Base-by-base conservation (phyloP, 768 basidiomycete genomes). In the Xerocomellus chrysenteron region DNA sequence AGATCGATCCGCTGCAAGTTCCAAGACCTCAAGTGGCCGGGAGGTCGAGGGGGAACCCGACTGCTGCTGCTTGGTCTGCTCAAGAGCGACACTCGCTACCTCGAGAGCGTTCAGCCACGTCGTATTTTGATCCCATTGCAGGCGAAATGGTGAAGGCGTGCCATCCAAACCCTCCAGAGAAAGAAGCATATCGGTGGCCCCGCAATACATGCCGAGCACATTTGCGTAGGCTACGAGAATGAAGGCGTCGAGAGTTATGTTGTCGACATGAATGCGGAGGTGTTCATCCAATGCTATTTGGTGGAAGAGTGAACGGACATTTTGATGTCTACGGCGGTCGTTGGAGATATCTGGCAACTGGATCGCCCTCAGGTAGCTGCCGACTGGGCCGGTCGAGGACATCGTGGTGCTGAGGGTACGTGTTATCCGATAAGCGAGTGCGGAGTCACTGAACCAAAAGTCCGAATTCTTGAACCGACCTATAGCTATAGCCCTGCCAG, bases 141-240 rank as follows among this genome's bases (percentile, higher is more conserved):
- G 33, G 5, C 56, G 66, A 52, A 60, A 48, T 32, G 61, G 58
- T 14, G 47, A 41, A 26, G 49, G 39, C 28, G 21, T 14, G 41
- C 13, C 49, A 39, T 54, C 47, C 16, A 54, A 48, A 36, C 47
- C 7, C 33, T 54, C 47, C 41, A 65, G 32, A 13, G 69, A 59
- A 19, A 68, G 21, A 26, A 71, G 57, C 2, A 68, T 51, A 51
- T 68, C 66, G 0, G 53, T 55, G 16, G 33, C 48, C 32, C 54
- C 61, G 28, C 57, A 69, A 48, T 68, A 71, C 50, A 57, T 47
- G 43, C 68, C 67, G 16, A 68, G 59, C 35, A 65, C 11, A 6
- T 57, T 52, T 19, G 55, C 56, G 44, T 65, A 68, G 16, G 68
- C 65, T 17, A 64, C 65, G 14, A 68, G 53, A 24, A 66, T 24